Conservation (phyloP, 306 rosid species). For the Mimosa bimucronata region DNA sequence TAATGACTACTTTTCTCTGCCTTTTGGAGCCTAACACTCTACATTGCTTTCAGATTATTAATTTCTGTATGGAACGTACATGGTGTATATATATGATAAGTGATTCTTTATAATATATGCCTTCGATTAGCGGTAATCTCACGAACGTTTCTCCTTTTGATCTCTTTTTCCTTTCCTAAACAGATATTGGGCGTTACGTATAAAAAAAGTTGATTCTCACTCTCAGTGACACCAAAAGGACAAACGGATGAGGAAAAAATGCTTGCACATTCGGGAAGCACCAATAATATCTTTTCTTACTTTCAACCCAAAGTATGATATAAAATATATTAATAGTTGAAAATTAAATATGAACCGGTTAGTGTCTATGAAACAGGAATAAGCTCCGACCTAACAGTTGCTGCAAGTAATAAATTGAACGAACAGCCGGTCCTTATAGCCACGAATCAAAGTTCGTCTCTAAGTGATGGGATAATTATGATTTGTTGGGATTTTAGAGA, state of each 20-base stretch:
- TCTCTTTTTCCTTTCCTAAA: background rate
- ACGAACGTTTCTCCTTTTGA: background rate
- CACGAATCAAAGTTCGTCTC: background rate
- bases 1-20: background rate
- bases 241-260: background rate
- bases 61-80: background rate
- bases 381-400: background rate
- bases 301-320: background rate
- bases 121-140: conserved; percentile 12
- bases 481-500: no score
- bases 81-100: background rate
- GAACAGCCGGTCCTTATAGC: background rate
- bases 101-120: conserved; percentile 8
- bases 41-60: background rate
- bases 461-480: no score
- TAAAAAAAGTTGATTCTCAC: background rate
- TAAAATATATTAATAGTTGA: background rate
- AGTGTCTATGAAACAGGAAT: background rate
- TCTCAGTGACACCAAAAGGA: background rate
- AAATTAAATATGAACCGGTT: background rate
- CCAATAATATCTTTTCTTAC: background rate
- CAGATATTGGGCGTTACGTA: background rate
- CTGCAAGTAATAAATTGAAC: background rate
- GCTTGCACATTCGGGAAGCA: background rate
- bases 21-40: background rate